A percentile compares a stretch with the other conserved stretches of the same genome.
These are phyloP conservation scores for Mycena latifolia DNA, from an alignment of 768 basidiomycete species.

Conservation along the genomic window DNA sequence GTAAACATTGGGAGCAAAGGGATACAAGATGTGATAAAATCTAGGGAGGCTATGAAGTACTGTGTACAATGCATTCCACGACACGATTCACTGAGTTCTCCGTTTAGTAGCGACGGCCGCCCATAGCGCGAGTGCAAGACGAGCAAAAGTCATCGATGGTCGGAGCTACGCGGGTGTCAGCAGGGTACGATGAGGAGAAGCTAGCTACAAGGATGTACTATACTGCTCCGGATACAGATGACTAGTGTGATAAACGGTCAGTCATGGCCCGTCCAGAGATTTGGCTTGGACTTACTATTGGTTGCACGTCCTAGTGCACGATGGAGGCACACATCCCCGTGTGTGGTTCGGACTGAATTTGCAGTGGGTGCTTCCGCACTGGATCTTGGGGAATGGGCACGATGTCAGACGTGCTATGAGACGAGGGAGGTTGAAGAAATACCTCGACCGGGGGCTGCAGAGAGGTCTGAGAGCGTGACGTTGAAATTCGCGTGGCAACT, in stretches of 20 bases:
- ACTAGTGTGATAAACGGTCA: constrained; percentile 39
- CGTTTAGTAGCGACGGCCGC: constrained; percentile 7
- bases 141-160: constrained; percentile 56
- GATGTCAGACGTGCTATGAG: not conserved
- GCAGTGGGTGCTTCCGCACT: constrained; percentile 59
- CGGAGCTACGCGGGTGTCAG: constrained; percentile 46
- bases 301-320: constrained; percentile 58
- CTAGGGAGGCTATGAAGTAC: no score
- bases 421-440: not conserved
- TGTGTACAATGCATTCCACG: no score
- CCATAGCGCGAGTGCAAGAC: constrained; percentile 45
- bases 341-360: constrained; percentile 68
- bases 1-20: no score
- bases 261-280: not conserved
- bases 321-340: constrained; percentile 50
- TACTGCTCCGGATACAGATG: constrained; percentile 60
- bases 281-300: constrained; percentile 57
- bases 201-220: constrained; percentile 43
- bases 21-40: no score
- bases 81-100: not conserved
- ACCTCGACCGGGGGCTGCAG: constrained; percentile 34
- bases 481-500: constrained; percentile 36
- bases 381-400: constrained; percentile 50
- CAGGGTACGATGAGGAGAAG: not conserved
- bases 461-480: not conserved